Base-by-base conservation (phyloP, 2,329 filamentous ascomycete genomes). In the Chaetothyriales sp. region DNA sequence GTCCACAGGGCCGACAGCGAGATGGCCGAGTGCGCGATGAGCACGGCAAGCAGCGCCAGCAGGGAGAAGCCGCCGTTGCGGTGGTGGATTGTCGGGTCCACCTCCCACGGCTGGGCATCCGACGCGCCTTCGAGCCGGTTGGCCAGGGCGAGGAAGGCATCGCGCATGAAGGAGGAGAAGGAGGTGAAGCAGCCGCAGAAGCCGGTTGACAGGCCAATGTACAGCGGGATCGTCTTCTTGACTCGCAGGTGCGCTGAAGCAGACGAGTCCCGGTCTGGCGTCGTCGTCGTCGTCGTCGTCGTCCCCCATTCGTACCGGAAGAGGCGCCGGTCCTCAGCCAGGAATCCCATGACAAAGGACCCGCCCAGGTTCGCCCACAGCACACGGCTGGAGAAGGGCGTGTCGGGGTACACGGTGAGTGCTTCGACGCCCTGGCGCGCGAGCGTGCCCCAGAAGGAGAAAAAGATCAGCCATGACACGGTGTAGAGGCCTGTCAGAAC, bases 281-380 rank as follows among this genome's bases (percentile, higher is more conserved):
- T 3, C 6, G 22, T 25, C 36, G 7, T 36, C 5, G n/a, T n/a
- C 10, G 18, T 15, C 36, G 46, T 3, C 6, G 22, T 25, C 36
- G 7, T 36, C 5, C 48, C 53, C 44, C 50, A 52, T 36, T 53
- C 52, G 19, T 75, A 63, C 19, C 75, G 74, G 63, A 92, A 90
- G 1, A 92, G 68, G 60, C 73, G 77, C 49, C 78, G 73, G 61
- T 92, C 85, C 64, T 92, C 84, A 8, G 76, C 70, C 0, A 94
- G 71, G 60, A 90, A 90, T 0, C 88, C 88, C 75, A 94, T 81
- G 54, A 92, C 58, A 1, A 89, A 62, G 50, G 83, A 83, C 2
- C 88, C 88, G 1, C 73, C 79, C 43, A 94, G 80, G 60, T 95
- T 94, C 55, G 86, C 81, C 88, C 88, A 95, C 9, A 92, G 67